phyloP scores from a whole-genome alignment of 164 flowering plant species.

The Vitis cinerea region DNA sequence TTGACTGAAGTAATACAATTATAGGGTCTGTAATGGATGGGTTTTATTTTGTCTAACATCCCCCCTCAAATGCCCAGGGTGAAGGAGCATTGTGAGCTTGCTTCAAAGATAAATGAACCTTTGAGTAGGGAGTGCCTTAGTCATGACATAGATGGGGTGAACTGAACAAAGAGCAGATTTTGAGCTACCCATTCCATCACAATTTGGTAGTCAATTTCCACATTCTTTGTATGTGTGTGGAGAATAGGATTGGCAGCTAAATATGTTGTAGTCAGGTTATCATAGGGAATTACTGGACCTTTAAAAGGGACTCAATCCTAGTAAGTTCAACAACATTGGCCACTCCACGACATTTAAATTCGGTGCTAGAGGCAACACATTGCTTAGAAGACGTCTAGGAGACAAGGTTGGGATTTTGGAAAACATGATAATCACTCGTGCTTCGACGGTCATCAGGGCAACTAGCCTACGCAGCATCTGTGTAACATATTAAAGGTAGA shows the following conservation, averaged over 20 bases:
- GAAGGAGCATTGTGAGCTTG: too few relatives aligned
- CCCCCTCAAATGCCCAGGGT: too few relatives aligned
- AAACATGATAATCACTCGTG: background rate
- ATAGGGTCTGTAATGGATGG: too few relatives aligned
- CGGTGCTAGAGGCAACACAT: background rate
- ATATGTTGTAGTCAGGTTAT: background rate
- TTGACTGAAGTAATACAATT: too few relatives aligned
- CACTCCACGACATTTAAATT: background rate
- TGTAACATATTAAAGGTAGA: background rate
- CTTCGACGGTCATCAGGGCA: background rate
- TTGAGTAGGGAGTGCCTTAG: too few relatives aligned
- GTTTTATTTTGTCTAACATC: too few relatives aligned
- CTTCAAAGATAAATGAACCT: too few relatives aligned
- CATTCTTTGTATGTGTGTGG: background rate
- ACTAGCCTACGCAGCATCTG: background rate
- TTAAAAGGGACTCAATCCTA: background rate
- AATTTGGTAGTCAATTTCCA: background rate
- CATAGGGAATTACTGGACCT: background rate
- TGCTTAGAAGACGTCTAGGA: conserved; percentile 5
- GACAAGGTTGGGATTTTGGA: background rate
- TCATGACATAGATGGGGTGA: too few relatives aligned
- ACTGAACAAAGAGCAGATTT: too few relatives aligned
- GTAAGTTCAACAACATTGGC: background rate
- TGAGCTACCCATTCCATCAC: background rate
- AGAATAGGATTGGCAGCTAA: background rate